A percentile compares a stretch with the other conserved stretches of the same genome.
Conservation (phyloP, 768 basidiomycete genomes). For the Cystoderma amianthinum region DNA sequence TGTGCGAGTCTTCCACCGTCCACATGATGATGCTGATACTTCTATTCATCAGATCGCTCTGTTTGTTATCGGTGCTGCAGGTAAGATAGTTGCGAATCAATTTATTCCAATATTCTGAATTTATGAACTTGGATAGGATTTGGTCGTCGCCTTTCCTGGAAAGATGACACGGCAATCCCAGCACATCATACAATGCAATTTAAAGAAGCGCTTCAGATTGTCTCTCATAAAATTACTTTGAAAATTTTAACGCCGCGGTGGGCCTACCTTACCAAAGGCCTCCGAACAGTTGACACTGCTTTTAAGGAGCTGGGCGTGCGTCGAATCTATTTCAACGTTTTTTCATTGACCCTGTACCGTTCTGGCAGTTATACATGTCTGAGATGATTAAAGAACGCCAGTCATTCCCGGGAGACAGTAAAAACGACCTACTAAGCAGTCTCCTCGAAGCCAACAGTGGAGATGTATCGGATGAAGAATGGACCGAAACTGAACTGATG, state of each 20-base stretch:
- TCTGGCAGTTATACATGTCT: conserved; percentile 39
- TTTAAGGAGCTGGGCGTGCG: conserved; percentile 37
- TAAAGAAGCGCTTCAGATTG: conserved; percentile 40
- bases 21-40: no score
- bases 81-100: conserved; percentile 13
- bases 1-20: no score
- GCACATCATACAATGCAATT: conserved; percentile 41
- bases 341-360: conserved; percentile 22
- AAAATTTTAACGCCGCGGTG: conserved; percentile 32
- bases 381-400: conserved; percentile 27
- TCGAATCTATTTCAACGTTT: neutral
- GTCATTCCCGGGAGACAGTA: no score
- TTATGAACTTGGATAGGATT: conserved; percentile 38
- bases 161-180: conserved; percentile 27
- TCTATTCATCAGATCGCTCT: conserved; percentile 42
- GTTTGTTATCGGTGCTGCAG: conserved; percentile 49
- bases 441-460: conserved; percentile 35
- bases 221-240: conserved; percentile 27
- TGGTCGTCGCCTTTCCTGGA: conserved; percentile 43
- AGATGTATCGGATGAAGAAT: conserved; percentile 21
- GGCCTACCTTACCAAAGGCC: conserved; percentile 24
- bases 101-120: neutral
- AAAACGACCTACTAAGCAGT: conserved; percentile 2
- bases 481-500: conserved; percentile 37
- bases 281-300: conserved; percentile 23